phyloP scores from a whole-genome alignment of 306 rosid species.

The Senna siamea region DNA sequence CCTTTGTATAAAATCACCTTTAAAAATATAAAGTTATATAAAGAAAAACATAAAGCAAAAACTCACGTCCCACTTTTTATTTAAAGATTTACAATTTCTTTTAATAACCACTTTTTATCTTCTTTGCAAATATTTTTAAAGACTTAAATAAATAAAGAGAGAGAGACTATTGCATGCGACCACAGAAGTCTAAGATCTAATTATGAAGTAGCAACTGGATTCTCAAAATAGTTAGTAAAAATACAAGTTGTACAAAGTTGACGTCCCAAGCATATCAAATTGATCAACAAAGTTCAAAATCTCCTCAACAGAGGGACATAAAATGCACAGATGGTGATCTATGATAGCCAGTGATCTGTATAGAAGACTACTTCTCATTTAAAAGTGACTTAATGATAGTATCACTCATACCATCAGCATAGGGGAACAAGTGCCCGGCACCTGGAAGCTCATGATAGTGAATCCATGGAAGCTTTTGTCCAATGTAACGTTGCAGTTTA shows the following conservation, averaged over 20 bases:
- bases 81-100: background rate
- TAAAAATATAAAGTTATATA: background rate
- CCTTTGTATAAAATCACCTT: too few species aligned
- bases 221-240: constrained; percentile 22
- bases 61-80: background rate
- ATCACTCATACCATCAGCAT: constrained; percentile 56
- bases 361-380: constrained; percentile 42
- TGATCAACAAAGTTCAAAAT: constrained; percentile 35
- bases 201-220: constrained; percentile 20
- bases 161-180: background rate
- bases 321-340: constrained; percentile 31
- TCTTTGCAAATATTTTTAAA: background rate
- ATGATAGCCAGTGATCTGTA: constrained; percentile 18
- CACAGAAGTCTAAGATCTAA: background rate
- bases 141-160: background rate
- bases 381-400: constrained; percentile 58
- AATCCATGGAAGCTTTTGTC: constrained; percentile 76
- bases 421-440: constrained; percentile 68
- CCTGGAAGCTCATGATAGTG: constrained; percentile 81
- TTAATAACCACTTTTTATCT: background rate
- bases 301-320: constrained; percentile 24
- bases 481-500: constrained; percentile 61
- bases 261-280: background rate
- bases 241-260: background rate
- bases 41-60: background rate